Evolutionary conservation across 1,139 yeast genomes (phyloP).

Genomic region (Saccharomyces hybrid): DNA sequence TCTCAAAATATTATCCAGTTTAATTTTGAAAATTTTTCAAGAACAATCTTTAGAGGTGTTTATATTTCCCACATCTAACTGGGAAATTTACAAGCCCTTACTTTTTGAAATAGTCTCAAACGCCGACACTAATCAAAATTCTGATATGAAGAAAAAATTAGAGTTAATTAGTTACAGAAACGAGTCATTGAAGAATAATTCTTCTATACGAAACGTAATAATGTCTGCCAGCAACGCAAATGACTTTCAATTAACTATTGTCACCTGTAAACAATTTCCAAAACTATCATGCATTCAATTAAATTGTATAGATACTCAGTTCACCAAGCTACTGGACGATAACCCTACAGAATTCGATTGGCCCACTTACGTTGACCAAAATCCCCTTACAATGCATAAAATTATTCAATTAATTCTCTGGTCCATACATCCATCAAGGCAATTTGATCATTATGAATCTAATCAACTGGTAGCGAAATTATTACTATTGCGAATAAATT

Average conservation of each 20-base stretch:
- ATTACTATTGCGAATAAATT: slow-evolving; percentile 25
- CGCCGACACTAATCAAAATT: slow-evolving; percentile 26
- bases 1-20: slow-evolving; percentile 27
- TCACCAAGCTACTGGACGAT: slow-evolving; percentile 24
- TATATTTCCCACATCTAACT: slow-evolving; percentile 57
- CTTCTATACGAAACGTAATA: slow-evolving; percentile 13
- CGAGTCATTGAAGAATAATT: slow-evolving; percentile 59
- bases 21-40: slow-evolving; percentile 47
- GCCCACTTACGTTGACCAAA: slow-evolving; percentile 27
- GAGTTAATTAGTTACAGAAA: slow-evolving; percentile 60
- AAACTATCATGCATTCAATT: slow-evolving; percentile 8
- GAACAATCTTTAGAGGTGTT: slow-evolving; percentile 56
- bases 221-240: background rate
- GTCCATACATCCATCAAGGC: slow-evolving; percentile 30
- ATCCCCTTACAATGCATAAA: slow-evolving; percentile 18
- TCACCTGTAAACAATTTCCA: background rate
- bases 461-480: slow-evolving; percentile 28
- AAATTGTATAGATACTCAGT: slow-evolving; percentile 19
- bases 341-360: slow-evolving; percentile 28
- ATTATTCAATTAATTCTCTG: slow-evolving; percentile 28
- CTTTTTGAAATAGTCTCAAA: slow-evolving; percentile 38
- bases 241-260: background rate
- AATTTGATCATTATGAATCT: slow-evolving; percentile 25
- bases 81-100: slow-evolving; percentile 57
- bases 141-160: slow-evolving; percentile 43